A percentile compares a stretch with the other conserved stretches of the same genome.
These are phyloP conservation scores for Fusarium setosum DNA, from an alignment of 2,329 filamentous ascomycete genomes.

Conservation along the genomic window DNA sequence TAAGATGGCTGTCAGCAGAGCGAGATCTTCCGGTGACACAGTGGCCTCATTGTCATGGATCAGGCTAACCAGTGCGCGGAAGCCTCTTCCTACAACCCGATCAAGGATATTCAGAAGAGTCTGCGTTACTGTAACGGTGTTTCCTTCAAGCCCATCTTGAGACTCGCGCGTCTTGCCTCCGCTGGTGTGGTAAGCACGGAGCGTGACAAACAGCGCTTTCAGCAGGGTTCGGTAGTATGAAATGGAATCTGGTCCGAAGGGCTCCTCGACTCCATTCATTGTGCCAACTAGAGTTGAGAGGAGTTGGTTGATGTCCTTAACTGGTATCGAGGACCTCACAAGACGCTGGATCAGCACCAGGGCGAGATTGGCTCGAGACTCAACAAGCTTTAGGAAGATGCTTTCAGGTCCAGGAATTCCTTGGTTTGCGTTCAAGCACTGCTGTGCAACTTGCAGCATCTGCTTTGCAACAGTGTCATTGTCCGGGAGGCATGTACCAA, in stretches of 20 bases:
- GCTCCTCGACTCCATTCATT: slow-evolving; percentile 65
- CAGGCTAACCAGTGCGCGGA: slow-evolving; percentile 82
- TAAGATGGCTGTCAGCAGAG: slow-evolving; percentile 86
- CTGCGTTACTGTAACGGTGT: slow-evolving; percentile 61
- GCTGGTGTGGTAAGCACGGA: slow-evolving; percentile 71
- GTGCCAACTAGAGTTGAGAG: slow-evolving; percentile 63
- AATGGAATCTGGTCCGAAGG: slow-evolving; percentile 63
- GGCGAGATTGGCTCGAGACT: slow-evolving; percentile 82
- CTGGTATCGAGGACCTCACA: slow-evolving; percentile 65
- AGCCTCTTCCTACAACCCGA: slow-evolving; percentile 81
- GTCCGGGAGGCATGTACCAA: slow-evolving; percentile 73
- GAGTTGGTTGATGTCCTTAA: slow-evolving; percentile 64
- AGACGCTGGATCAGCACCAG: slow-evolving; percentile 86
- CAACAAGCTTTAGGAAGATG: slow-evolving; percentile 83
- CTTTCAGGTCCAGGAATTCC: slow-evolving; percentile 77
- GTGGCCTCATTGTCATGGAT: slow-evolving; percentile 79
- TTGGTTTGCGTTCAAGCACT: slow-evolving; percentile 84
- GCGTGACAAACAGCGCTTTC: slow-evolving; percentile 84
- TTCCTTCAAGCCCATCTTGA: slow-evolving; percentile 48
- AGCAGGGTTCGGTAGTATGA: slow-evolving; percentile 86
- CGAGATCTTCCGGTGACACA: slow-evolving; percentile 81
- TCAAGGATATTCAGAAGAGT: slow-evolving; percentile 84
- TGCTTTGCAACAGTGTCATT: slow-evolving; percentile 70
- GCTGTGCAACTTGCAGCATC: slow-evolving; percentile 79
- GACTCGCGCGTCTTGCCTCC: slow-evolving; percentile 47